These are phyloP conservation scores for Takashimella tepidaria DNA, from an alignment of 1,284 basidiomycete species.

Conservation along the genomic window DNA sequence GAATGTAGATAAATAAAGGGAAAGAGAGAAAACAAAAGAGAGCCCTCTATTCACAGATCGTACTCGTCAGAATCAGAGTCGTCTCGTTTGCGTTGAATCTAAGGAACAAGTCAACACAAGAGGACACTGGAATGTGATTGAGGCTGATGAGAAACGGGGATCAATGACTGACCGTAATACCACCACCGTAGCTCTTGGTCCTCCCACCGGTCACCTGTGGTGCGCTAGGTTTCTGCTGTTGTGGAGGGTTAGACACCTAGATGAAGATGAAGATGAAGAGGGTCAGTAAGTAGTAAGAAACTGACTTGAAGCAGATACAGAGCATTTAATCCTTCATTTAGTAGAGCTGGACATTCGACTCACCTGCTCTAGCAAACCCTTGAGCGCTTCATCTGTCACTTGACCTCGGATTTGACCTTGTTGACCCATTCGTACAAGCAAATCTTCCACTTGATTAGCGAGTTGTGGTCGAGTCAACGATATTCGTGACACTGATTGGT, in stretches of 20 bases:
- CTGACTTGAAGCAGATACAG: too few species aligned
- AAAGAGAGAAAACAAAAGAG: too few species aligned
- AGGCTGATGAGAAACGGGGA: not conserved
- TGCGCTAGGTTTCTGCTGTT: conserved; percentile 23
- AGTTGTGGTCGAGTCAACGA: conserved; percentile 84
- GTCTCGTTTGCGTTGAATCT: conserved; percentile 48
- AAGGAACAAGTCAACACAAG: not conserved
- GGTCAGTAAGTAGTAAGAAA: not conserved
- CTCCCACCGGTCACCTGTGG: conserved; percentile 27
- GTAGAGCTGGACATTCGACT: conserved; percentile 12
- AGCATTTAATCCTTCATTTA: too few species aligned
- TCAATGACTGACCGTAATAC: conserved; percentile 40
- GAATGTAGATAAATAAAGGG: too few species aligned
- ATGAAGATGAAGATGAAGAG: too few species aligned
- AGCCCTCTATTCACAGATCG: conserved; percentile 30
- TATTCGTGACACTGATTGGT: conserved; percentile 71
- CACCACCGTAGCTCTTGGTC: conserved; percentile 39
- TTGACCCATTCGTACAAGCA: conserved; percentile 86
- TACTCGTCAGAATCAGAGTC: conserved; percentile 49
- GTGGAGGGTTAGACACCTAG: conserved; percentile 41
- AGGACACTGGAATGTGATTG: not conserved
- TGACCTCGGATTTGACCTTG: conserved; percentile 81
- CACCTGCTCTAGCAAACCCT: conserved; percentile 88
- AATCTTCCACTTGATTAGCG: conserved; percentile 76
- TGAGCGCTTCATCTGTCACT: conserved; percentile 82